These are phyloP conservation scores for Aspergillus sp. DNA, from an alignment of 2,329 filamentous ascomycete genomes.

Conservation along the genomic window DNA sequence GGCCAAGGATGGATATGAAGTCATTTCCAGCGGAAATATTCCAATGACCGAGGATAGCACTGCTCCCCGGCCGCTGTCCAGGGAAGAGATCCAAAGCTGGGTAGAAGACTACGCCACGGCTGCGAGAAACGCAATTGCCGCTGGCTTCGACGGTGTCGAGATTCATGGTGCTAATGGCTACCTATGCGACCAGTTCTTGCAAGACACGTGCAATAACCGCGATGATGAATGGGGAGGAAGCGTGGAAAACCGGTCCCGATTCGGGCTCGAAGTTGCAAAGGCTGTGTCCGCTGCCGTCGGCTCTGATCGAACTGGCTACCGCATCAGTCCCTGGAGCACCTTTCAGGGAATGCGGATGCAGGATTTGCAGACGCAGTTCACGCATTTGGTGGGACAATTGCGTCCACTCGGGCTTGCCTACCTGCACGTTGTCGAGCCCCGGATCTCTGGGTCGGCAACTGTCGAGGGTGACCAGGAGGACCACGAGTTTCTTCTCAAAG, in stretches of 20 bases:
- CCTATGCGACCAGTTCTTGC: conserved; percentile 56
- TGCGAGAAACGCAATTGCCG: conserved; percentile 57
- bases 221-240: conserved; percentile 57
- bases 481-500: conserved; percentile 51
- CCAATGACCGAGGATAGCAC: conserved; percentile 24
- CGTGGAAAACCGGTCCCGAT: conserved; percentile 57
- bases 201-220: conserved; percentile 53
- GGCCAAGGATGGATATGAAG: conserved; percentile 8
- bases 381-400: conserved; percentile 58
- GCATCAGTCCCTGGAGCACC: conserved; percentile 49
- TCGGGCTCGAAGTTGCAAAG: conserved; percentile 57
- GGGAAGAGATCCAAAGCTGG: conserved; percentile 49
- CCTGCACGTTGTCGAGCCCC: conserved; percentile 65
- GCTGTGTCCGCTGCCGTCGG: conserved; percentile 51
- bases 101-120: conserved; percentile 51
- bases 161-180: conserved; percentile 57
- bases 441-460: conserved; percentile 42
- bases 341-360: conserved; percentile 62
- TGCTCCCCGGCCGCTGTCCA: conserved; percentile 37
- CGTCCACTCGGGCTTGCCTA: conserved; percentile 61
- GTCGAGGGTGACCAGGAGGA: conserved; percentile 39
- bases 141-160: conserved; percentile 59
- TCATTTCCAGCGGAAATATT: conserved; percentile 30
- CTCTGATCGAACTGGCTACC: conserved; percentile 48
- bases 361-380: conserved; percentile 59